Conservation (phyloP, 768 basidiomycete species). For the Leucosporidium yakuticum region DNA sequence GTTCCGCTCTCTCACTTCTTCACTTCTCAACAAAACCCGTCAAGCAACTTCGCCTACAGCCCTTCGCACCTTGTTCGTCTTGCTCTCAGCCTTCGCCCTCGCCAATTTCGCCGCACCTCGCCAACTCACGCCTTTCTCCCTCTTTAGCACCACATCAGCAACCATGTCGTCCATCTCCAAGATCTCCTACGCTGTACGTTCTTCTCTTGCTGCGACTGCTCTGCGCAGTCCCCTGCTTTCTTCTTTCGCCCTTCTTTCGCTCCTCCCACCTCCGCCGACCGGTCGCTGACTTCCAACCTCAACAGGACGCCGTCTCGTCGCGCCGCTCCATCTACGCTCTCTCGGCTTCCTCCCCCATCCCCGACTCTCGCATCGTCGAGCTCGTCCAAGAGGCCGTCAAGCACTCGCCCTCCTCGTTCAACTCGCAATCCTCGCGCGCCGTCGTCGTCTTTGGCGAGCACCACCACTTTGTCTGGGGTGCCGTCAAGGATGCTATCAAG, state of each 20-base stretch:
- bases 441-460: conserved; percentile 22
- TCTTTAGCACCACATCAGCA: no score
- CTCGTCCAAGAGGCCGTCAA: conserved; percentile 43
- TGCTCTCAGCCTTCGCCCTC: neutral
- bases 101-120: neutral
- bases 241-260: neutral
- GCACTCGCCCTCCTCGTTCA: conserved; percentile 43
- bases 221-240: no score
- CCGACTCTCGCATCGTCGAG: conserved; percentile 40
- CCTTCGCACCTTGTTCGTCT: neutral
- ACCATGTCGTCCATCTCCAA: neutral
- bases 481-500: conserved; percentile 25
- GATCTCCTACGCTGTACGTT: no score
- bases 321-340: conserved; percentile 42
- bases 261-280: neutral
- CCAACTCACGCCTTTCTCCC: neutral
- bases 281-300: conserved; percentile 14
- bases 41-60: neutral
- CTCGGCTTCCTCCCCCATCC: conserved; percentile 26
- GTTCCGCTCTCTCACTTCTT: neutral
- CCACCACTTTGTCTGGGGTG: conserved; percentile 16
- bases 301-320: conserved; percentile 41
- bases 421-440: conserved; percentile 44
- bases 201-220: neutral
- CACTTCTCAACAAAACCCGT: neutral